phyloP scores from a whole-genome alignment of 495 filamentous ascomycete species.

The Aspergillus biplanus region DNA sequence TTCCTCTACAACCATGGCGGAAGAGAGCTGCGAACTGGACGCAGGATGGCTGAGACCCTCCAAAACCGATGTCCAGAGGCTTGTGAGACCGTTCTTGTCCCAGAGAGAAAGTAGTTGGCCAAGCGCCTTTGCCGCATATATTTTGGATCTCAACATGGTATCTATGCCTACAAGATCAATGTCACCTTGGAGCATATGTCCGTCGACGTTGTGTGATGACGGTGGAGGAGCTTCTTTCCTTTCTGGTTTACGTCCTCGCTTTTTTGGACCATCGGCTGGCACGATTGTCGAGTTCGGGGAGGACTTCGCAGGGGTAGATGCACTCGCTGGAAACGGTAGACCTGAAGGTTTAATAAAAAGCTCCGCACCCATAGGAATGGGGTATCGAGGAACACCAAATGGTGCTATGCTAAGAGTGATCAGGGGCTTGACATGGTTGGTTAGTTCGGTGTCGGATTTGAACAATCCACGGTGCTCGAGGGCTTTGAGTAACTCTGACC shows the following conservation, averaged over 20 bases:
- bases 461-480: constrained; percentile 65
- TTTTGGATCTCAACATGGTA: constrained; percentile 82
- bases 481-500: constrained; percentile 73
- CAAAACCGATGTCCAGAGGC: constrained; percentile 55
- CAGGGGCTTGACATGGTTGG: constrained; percentile 68
- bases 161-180: constrained; percentile 92
- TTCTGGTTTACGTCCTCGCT: constrained; percentile 80
- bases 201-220: constrained; percentile 90
- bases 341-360: constrained; percentile 96
- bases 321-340: constrained; percentile 65
- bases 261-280: constrained; percentile 44
- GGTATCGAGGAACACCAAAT: constrained; percentile 86
- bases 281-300: constrained; percentile 53
- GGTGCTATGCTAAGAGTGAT: constrained; percentile 82
- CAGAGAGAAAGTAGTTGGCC: constrained; percentile 56
- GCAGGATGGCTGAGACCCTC: constrained; percentile 68
- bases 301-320: constrained; percentile 54
- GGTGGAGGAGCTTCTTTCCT: constrained; percentile 73
- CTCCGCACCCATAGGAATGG: constrained; percentile 83
- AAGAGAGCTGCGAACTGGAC: constrained; percentile 82
- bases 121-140: constrained; percentile 81
- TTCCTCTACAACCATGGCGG: constrained; percentile 86
- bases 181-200: constrained; percentile 96
- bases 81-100: constrained; percentile 47
- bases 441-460: constrained; percentile 63